Evolutionary conservation across 441 rosid genomes (phyloP).

Genomic region (Viola pubescens): DNA sequence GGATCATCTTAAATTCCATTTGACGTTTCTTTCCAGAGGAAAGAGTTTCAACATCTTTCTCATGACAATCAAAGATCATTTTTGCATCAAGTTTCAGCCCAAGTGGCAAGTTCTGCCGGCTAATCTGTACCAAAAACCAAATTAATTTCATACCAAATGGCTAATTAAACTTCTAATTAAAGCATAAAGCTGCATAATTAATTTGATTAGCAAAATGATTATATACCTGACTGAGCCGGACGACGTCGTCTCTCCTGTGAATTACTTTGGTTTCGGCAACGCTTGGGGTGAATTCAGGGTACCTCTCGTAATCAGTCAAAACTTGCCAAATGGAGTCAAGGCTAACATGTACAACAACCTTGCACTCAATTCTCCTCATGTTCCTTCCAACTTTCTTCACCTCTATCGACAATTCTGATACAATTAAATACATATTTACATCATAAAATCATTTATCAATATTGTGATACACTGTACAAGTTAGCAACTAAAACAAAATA

Average conservation of each 20-base stretch:
- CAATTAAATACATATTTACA: too few species aligned
- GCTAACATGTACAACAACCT: slow-evolving; percentile 53
- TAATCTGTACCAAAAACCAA: slow-evolving; percentile 38
- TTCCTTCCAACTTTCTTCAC: slow-evolving; percentile 53
- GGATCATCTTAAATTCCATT: slow-evolving; percentile 77
- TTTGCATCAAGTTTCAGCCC: slow-evolving; percentile 81
- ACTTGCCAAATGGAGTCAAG: slow-evolving; percentile 68
- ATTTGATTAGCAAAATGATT: too few species aligned
- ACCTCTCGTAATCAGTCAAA: slow-evolving; percentile 69
- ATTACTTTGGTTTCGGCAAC: slow-evolving; percentile 73
- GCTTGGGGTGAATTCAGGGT: slow-evolving; percentile 66
- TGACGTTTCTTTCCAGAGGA: slow-evolving; percentile 54
- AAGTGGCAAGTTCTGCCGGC: slow-evolving; percentile 61
- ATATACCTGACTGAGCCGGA: slow-evolving; percentile 62
- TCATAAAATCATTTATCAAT: too few species aligned
- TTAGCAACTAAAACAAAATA: too few species aligned
- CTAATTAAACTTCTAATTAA: not conserved
- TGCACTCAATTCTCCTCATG: slow-evolving; percentile 61
- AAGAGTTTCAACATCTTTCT: slow-evolving; percentile 64
- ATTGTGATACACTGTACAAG: too few species aligned
- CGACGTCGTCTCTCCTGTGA: slow-evolving; percentile 61
- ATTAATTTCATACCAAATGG: not conserved
- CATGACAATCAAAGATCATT: slow-evolving; percentile 79
- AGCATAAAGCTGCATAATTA: not conserved
- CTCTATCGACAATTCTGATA: slow-evolving; percentile 27